Evolutionary conservation across 768 basidiomycete species (phyloP).

Genomic region (Suillus subluteus): DNA sequence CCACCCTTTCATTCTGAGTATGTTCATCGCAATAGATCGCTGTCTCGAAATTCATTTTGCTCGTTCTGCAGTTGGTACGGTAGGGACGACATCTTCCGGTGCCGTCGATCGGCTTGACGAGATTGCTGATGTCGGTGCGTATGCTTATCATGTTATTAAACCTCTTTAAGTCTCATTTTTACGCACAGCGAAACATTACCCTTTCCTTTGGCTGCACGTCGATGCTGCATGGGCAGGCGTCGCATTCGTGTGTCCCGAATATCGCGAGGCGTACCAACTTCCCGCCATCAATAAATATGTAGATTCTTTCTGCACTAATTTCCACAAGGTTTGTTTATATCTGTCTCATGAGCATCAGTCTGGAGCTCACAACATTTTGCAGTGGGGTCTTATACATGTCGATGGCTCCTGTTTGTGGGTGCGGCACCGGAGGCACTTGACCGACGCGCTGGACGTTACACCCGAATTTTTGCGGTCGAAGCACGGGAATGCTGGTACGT

Average conservation of each 20-base stretch:
- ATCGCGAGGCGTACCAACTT: slow-evolving; percentile 61
- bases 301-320: slow-evolving; percentile 85
- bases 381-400: slow-evolving; percentile 93
- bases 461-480: slow-evolving; percentile 82
- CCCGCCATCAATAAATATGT: slow-evolving; percentile 75
- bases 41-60: not conserved
- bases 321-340: slow-evolving; percentile 70
- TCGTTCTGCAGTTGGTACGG: slow-evolving; percentile 67
- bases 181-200: slow-evolving; percentile 55
- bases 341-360: not conserved
- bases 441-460: slow-evolving; percentile 83
- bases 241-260: slow-evolving; percentile 79
- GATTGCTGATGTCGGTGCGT: slow-evolving; percentile 69
- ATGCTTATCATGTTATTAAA: slow-evolving; percentile 5
- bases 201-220: slow-evolving; percentile 82
- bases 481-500: slow-evolving; percentile 72
- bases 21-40: not conserved
- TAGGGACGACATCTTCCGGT: slow-evolving; percentile 91
- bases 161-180: not conserved
- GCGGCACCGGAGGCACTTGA: slow-evolving; percentile 69
- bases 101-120: slow-evolving; percentile 82
- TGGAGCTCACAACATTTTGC: not conserved
- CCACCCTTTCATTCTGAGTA: slow-evolving; percentile 83
- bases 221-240: slow-evolving; percentile 94
- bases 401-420: slow-evolving; percentile 85